Evolutionary conservation across 2,329 filamentous ascomycete genomes (phyloP), one percentile per base, ranked within the genome.

Genomic region (Talaromyces funiculosus): DNA sequence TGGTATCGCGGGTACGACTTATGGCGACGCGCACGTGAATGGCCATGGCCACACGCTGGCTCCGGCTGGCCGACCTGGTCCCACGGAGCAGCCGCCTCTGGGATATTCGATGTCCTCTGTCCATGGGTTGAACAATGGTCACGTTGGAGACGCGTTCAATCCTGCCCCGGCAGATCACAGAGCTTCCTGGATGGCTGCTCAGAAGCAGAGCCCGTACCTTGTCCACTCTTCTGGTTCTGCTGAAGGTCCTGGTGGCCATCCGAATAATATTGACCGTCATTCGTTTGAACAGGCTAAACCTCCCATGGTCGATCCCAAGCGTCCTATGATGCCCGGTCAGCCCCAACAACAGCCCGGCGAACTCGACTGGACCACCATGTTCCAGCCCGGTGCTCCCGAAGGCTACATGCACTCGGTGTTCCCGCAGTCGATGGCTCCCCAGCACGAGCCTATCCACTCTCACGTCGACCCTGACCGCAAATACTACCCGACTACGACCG

Each of bases 331-430:
- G 85, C 68, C 83, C 80, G 75, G 73, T 72, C 82, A 83, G 67
- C 51, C 51, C 35, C 51, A 53, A 22, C 47, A 51, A 16, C 84
- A 86, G 61, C 66, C 71, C 60, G 82, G 79, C 79, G 77, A 77
- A 57, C 68, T 88, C 79, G 88, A 90, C 78, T 91, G 88, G 88
- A 83, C 87, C 71, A 84, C 88, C 73, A 89, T 91, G 85, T 90
- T 90, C 80, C 87, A 87, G 79, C 77, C 86, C 79, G 86, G 86
- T 82, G 81, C 84, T 78, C 84, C 87, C 76, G 80, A 85, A 77
- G 80, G 81, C 75, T 86, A 84, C 77, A 82, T 84, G 80, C 83
- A 80, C 77, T 79, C 79, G 73, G 80, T 82, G 72, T 86, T 84
- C 77, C 78, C 81, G 74, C 73, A 86, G 82, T 87, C 87, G 81